Conservation (phyloP, 2,329 filamentous ascomycete species). For the Apiospora malaysiana region DNA sequence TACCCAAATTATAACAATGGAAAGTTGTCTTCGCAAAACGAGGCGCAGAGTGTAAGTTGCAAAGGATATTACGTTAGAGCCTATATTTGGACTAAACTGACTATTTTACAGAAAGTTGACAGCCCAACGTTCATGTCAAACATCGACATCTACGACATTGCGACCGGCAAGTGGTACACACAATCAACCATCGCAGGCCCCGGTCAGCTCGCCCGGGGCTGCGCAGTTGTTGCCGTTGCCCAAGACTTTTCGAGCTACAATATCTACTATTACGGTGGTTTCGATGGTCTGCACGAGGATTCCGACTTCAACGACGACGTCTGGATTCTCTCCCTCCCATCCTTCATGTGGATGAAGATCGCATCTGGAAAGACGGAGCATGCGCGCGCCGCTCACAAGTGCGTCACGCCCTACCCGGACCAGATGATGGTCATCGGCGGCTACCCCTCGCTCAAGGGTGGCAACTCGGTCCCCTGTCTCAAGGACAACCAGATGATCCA, state of each 20-base stretch:
- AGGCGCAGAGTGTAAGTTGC: constrained; percentile 47
- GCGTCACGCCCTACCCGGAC: constrained; percentile 76
- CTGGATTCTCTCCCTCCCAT: constrained; percentile 81
- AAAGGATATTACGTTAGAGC: background rate
- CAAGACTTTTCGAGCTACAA: constrained; percentile 77
- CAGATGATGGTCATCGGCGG: constrained; percentile 84
- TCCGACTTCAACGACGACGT: constrained; percentile 66
- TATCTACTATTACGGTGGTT: constrained; percentile 86
- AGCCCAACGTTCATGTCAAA: constrained; percentile 74
- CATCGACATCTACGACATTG: constrained; percentile 81
- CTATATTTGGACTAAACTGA: background rate
- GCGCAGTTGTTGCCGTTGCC: constrained; percentile 75
- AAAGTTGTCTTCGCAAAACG: constrained; percentile 37
- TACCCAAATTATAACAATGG: constrained; percentile 56
- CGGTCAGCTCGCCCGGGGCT: constrained; percentile 66
- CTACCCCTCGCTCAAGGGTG: constrained; percentile 48
- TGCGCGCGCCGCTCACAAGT: constrained; percentile 75
- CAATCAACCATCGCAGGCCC: constrained; percentile 69
- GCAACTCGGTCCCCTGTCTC: constrained; percentile 48
- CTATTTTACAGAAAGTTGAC: constrained; percentile 54
- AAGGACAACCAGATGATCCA: constrained; percentile 57
- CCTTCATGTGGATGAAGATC: constrained; percentile 76
- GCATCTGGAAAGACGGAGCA: constrained; percentile 50
- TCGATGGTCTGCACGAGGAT: constrained; percentile 54
- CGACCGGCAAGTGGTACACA: constrained; percentile 68